Percentiles rank a stretch among this genome's conserved stretches.
Evolutionary conservation across 2,329 filamentous ascomycete genomes (phyloP).

Genomic region (Fusarium palustre): DNA sequence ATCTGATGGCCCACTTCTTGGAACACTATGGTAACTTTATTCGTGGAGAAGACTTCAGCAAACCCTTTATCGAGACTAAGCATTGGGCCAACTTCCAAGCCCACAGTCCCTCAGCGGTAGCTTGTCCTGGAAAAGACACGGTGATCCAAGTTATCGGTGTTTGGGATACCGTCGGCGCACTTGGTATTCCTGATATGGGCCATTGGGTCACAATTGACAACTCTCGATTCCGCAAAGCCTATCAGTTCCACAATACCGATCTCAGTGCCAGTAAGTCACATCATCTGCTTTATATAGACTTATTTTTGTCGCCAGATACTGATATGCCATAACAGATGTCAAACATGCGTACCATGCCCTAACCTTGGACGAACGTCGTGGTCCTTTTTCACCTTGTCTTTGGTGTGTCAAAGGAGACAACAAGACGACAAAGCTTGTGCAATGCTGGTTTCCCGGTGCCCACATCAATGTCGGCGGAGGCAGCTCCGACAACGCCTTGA

Average conservation of each 20-base stretch:
- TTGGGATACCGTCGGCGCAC: constrained; percentile 15
- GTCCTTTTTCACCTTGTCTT: constrained; percentile 7
- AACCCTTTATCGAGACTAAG: not conserved
- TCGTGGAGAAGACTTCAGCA: constrained; percentile 8
- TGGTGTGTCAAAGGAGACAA: constrained; percentile 7
- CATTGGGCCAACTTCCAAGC: constrained; percentile 2
- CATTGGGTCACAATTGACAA: not conserved
- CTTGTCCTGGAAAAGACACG: not conserved
- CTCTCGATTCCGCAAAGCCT: not conserved
- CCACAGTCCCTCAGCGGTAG: not conserved
- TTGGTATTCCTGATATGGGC: constrained; percentile 11
- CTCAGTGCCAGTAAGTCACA: constrained; percentile 4
- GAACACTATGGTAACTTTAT: constrained; percentile 14
- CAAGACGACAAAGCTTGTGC: constrained; percentile 1
- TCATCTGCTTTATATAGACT: accelerated
- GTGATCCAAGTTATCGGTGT: constrained; percentile 17
- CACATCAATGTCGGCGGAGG: constrained; percentile 20
- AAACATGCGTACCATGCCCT: constrained; percentile 20
- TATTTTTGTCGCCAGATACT: not conserved
- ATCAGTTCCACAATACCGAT: constrained; percentile 16
- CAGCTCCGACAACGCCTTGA: constrained; percentile 6
- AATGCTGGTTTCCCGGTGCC: constrained; percentile 22
- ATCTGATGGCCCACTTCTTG: constrained; percentile 28
- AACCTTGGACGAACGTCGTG: constrained; percentile 5
- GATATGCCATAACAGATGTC: not conserved